Base-by-base conservation (phyloP, 805 yeast species). In the Candida incommunis region DNA sequence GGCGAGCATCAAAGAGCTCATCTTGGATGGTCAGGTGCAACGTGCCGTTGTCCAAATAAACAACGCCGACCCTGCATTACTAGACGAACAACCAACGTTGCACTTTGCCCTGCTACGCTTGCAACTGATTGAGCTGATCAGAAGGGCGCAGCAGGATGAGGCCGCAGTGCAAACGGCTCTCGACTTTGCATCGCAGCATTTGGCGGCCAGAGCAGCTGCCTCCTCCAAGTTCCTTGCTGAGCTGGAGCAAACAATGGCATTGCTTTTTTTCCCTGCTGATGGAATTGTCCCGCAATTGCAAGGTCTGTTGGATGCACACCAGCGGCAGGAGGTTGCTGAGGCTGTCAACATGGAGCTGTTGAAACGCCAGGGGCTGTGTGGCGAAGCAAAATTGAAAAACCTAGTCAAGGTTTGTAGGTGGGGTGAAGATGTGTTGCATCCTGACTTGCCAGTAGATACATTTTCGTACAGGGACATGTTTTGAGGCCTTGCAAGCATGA, bases 181-280 rank as follows among this genome's bases (percentile, higher is more conserved):
- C 20, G 58, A 56, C 27, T 65, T 65, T 53, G 70, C 69, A 0
- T 47, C 63, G n/a, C 48, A 54, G 11, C 63, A 64, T 31, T 59
- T 83, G 50, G 74, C 84, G 3, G 67, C 68, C 49, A 75, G 80
- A 47, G 68, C 81, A 2, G 70, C 72, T 43, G 78, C 78, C 41
- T 66, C 66, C 50, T 59, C 65, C 3, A 67, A 67, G 46, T 75
- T 81, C 48, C 69, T 86, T 61, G 73, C 74, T 45, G 90, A 84
- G 51, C 63, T 87, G 49, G 95, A 88, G 57, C 66, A 79, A 40
- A 78, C 94, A 2, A 83, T 87, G 92, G 85, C 94, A 21, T 66
- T 87, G 48, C 63, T 87, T 29, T 75, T 76, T 31, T 72, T 71
- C 49, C 71, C 75, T 1, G 57, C 52, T 15, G 55, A 51, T 23